These are phyloP conservation scores for Cardamine resedifolia DNA, from an alignment of 345 rosid species.

Conservation along the genomic window DNA sequence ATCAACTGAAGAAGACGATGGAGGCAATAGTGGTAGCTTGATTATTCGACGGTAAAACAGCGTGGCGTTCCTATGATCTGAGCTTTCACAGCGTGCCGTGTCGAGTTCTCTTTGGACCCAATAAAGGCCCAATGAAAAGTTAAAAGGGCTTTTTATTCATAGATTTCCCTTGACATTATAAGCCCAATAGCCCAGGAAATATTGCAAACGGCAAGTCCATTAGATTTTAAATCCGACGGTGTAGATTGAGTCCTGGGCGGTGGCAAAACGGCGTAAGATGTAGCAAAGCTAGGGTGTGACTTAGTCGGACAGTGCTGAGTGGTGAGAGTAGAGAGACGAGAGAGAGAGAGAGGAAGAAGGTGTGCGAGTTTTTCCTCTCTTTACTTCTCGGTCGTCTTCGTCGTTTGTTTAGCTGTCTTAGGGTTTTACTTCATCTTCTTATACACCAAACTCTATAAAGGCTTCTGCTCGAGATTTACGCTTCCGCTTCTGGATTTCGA, in stretches of 20 bases:
- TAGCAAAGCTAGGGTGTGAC: not conserved
- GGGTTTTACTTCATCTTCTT: constrained; percentile 19
- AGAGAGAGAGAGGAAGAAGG: not conserved
- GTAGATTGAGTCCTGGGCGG: too few relatives aligned
- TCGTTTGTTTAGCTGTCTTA: not conserved
- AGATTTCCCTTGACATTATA: not conserved
- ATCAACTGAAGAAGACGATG: constrained; percentile 2
- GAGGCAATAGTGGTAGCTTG: not conserved
- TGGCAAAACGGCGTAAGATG: not conserved
- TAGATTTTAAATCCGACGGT: not conserved
- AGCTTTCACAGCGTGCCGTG: constrained; percentile 22
- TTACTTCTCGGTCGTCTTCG: constrained; percentile 2
- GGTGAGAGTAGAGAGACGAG: too few relatives aligned
- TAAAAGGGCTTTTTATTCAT: not conserved
- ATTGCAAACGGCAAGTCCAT: not conserved
- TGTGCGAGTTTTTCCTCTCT: constrained; percentile 5
- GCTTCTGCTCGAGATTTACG: not conserved
- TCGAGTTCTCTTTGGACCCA: not conserved
- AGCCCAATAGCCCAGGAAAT: constrained; percentile 16
- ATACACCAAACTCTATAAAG: not conserved
- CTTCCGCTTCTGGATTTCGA: not conserved
- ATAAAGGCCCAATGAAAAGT: not conserved
- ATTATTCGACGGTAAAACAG: constrained; percentile 24
- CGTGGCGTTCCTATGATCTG: not conserved
- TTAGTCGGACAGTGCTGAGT: not conserved